phyloP scores from a whole-genome alignment of 768 basidiomycete species.

The Russula sp. region DNA sequence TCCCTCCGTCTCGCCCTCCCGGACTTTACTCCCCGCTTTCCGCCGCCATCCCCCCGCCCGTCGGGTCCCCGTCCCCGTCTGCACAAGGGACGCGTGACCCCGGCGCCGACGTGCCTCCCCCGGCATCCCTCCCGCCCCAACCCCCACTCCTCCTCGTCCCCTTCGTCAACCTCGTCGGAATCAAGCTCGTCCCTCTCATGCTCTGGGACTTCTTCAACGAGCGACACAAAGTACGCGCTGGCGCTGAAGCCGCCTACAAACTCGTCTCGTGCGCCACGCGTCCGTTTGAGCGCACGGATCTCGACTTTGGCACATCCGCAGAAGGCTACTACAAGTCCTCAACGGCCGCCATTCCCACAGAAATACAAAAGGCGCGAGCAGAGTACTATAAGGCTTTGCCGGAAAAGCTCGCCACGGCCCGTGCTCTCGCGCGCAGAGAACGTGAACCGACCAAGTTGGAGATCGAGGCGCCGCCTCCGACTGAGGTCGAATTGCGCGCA shows the following conservation, averaged over 20 bases:
- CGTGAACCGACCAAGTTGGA: slow-evolving; percentile 90
- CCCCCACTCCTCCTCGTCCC: slow-evolving; percentile 79
- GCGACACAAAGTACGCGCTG: slow-evolving; percentile 71
- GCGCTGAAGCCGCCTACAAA: slow-evolving; percentile 77
- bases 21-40: slow-evolving; percentile 33
- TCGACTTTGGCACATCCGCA: slow-evolving; percentile 67
- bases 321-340: slow-evolving; percentile 73
- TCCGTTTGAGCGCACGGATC: slow-evolving; percentile 54
- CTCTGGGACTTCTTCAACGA: slow-evolving; percentile 92
- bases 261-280: slow-evolving; percentile 64
- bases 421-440: slow-evolving; percentile 68
- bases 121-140: slow-evolving; percentile 59
- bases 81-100: slow-evolving; percentile 31
- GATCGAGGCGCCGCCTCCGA: slow-evolving; percentile 68
- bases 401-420: slow-evolving; percentile 63
- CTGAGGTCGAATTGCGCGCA: slow-evolving; percentile 83
- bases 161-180: slow-evolving; percentile 73
- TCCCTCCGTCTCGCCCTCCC: slow-evolving; percentile 37
- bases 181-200: slow-evolving; percentile 84
- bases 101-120: slow-evolving; percentile 45
- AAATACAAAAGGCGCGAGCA: slow-evolving; percentile 65
- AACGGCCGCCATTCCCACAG: slow-evolving; percentile 47
- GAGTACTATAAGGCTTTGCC: slow-evolving; percentile 75
- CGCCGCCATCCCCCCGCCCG: slow-evolving; percentile 34
- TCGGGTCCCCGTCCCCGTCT: slow-evolving; percentile 28